Conservation (phyloP, 441 rosid species). For the Macaranga tanarius region DNA sequence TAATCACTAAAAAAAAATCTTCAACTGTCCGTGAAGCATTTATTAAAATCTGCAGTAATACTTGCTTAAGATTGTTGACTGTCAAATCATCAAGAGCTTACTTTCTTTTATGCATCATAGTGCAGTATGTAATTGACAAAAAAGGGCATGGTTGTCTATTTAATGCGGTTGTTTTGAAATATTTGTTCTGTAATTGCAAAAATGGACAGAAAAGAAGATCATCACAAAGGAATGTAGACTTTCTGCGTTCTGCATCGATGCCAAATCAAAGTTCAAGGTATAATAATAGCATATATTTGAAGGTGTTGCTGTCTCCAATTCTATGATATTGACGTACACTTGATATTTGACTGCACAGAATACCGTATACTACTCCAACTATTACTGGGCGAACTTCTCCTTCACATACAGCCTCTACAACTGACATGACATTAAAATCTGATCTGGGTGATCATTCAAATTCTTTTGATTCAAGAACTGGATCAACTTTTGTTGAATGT, state of each 20-base stretch:
- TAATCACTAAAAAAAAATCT: constrained; percentile 12
- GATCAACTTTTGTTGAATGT: constrained; percentile 65
- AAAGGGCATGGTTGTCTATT: background rate
- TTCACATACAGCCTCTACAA: constrained; percentile 49
- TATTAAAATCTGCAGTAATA: background rate
- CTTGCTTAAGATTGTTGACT: background rate
- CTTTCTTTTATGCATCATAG: constrained; percentile 11
- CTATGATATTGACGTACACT: constrained; percentile 31
- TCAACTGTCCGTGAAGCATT: constrained; percentile 7
- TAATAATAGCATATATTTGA: constrained; percentile 1
- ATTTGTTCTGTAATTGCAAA: constrained; percentile 21
- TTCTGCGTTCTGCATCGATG: constrained; percentile 46
- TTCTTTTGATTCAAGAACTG: constrained; percentile 63
- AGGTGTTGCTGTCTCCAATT: constrained; percentile 7
- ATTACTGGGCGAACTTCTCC: constrained; percentile 56
- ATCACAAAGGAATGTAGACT: constrained; percentile 53
- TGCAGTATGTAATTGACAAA: background rate
- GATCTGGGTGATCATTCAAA: constrained; percentile 51
- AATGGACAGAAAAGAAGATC: constrained; percentile 74
- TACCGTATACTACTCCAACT: constrained; percentile 48
- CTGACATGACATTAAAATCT: constrained; percentile 52
- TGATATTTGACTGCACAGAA: constrained; percentile 44
- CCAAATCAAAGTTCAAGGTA: constrained; percentile 71
- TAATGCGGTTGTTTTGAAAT: constrained; percentile 7
- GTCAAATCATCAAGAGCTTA: background rate